Base-by-base conservation (phyloP, 352 stramenopile species). In the Blastocystis sp. region DNA sequence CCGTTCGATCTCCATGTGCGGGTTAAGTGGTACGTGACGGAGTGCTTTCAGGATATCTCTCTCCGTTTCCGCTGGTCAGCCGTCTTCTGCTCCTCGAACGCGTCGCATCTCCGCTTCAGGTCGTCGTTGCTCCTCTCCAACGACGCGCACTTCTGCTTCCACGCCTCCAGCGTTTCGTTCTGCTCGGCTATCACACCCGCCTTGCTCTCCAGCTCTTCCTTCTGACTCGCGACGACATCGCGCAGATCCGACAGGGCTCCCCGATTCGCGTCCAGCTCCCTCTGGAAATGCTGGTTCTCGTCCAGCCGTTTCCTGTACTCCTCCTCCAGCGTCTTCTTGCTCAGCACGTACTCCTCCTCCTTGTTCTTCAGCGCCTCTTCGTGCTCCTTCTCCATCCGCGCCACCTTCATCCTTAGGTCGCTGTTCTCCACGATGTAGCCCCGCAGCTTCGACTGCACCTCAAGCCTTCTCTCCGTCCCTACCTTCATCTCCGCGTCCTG, bases 341-440 rank as follows among this genome's bases (percentile, higher is more conserved):
- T 67, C 31, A 24, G 29, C 45, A 13, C 37, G 71, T 81, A 81
- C 33, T 81, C 71, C 59, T 66, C 41, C 26, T 81, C 71, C 71
- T 81, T 81, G 16, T 50, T n/a, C 59, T 66, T 59, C 37, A 81
- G 9, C 0, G 1, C 45, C 59, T 65, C 71, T 35, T 81, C 71
- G 24, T 67, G 37, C 59, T 29, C 12, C 45, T 63, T 21, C 55
- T 65, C 19, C 59, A 65, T n/a, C 33, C 35, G 9, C 29, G 39
- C n/a, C 59, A 81, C 9, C 13, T 50, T 41, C 50, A 62, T 9
- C 21, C 71, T 41, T 3, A 81, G 33, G 4, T 81, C 71, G 59
- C 71, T 81, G 59, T 81, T 81, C 26, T 81, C 71, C 39, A 81
- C 71, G 13, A 81, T 81, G 59, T 81, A 81, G 6, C 41, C 3